Base-by-base conservation (phyloP, 2,329 filamentous ascomycete species). In the Dendrostoma leiphaemia region DNA sequence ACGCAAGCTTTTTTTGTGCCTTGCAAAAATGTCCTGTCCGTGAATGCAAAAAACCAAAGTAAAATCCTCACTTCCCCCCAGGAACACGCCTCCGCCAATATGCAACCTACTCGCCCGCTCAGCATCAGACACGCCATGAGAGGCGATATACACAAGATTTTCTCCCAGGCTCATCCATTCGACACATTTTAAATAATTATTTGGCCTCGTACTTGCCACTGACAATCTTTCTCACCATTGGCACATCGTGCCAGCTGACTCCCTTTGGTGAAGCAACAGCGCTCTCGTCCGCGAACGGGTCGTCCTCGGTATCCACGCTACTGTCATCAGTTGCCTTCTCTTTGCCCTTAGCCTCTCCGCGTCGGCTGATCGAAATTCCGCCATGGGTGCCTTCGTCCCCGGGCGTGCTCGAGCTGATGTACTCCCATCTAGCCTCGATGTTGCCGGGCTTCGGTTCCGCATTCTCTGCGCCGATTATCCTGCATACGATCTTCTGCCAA, bases 341-440 rank as follows among this genome's bases (percentile, higher is more conserved):
- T 66, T 84, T 83, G 54, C 73, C 72, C 65, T 78, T 77, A 26
- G 63, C 67, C 56, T 77, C 74, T 8, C 77, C 75, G 37, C 83
- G 70, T 56, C 73, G 73, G 5, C 81, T 83, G 50, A 91, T 75
- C 4, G 83, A 86, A 53, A 97, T 81, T 9, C 84, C 85, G 60
- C 84, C 88, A 1, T 81, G 1, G 81, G 62, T 3, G 75, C 79
- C 0, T 13, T 58, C 55, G 12, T 55, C 52, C 8, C 46, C 43
- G 5, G 48, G 51, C 6, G 29, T 24, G 26, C 65, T 53, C 2
- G 73, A 64, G 9, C 62, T 64, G 21, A 56, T 64, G 56, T 76
- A 74, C 67, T 96, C 91, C 85, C 92, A 97, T 53, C 86, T 79
- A 1, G 90, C 90, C 68, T 99, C 93, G 8, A 95, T 81, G 51